phyloP scores from a whole-genome alignment of 2,329 filamentous ascomycete species.

The Scytalidium sp. region DNA sequence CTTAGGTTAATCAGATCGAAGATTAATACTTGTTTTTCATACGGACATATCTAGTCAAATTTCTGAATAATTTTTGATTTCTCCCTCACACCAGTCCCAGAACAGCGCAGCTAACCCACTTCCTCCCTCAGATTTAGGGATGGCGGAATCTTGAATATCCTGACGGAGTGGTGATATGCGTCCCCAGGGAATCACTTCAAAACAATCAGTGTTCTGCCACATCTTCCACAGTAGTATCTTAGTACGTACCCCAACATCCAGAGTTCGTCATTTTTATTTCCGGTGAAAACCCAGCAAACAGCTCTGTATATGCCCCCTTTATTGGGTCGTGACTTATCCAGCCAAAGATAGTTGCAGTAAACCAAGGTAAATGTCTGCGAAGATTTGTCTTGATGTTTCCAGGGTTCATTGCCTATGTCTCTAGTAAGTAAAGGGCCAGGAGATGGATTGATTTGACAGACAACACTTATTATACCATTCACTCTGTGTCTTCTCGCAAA shows the following conservation, averaged over 20 bases:
- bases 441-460: background rate
- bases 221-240: background rate
- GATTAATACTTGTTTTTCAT: too few species aligned
- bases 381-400: conserved; percentile 6
- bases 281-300: conserved; percentile 7
- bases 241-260: conserved; percentile 12
- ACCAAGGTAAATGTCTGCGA: background rate
- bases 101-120: conserved; percentile 32
- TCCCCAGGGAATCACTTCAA: conserved; percentile 42
- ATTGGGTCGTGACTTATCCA: conserved; percentile 2
- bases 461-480: conserved; percentile 6
- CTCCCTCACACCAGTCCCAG: conserved; percentile 41
- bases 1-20: too few species aligned
- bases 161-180: conserved; percentile 24
- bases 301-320: conserved; percentile 6
- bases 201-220: background rate
- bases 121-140: conserved; percentile 29
- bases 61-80: too few species aligned
- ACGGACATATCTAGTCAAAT: too few species aligned
- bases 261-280: conserved; percentile 8
- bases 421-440: background rate
- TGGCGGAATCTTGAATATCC: conserved; percentile 28
- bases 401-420: conserved; percentile 4
- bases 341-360: background rate
- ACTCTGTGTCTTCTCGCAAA: conserved; percentile 3